Conservation (phyloP, 176 grass and related monocot species). For the Triticum monococcum region DNA sequence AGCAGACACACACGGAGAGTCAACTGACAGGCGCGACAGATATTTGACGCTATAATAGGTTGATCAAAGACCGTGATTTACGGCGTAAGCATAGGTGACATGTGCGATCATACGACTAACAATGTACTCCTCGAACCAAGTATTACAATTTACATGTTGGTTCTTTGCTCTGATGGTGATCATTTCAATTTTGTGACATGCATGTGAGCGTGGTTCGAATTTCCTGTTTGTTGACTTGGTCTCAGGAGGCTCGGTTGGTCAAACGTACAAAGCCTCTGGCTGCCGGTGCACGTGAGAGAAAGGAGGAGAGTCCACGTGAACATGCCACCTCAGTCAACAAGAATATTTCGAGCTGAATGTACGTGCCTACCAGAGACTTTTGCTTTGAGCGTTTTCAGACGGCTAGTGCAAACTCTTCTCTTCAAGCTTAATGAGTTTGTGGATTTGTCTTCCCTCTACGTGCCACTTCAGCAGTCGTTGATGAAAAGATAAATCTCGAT, state of each 20-base stretch:
- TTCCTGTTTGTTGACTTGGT: neutral
- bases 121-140: neutral
- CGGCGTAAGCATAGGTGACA: neutral
- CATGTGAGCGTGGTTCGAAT: neutral
- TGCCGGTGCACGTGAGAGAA: neutral
- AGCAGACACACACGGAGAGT: no score
- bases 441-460: no score
- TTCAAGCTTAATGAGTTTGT: no score
- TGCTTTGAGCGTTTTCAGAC: no score
- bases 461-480: rapidly evolving
- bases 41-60: neutral
- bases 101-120: neutral
- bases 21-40: no score
- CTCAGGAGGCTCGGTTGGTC: neutral
- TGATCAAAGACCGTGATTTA: neutral
- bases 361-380: no score
- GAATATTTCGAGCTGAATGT: neutral
- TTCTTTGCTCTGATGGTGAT: no score
- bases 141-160: no score
- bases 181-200: neutral
- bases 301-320: neutral
- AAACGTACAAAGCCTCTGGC: neutral
- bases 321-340: neutral
- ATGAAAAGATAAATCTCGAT: rapidly evolving
- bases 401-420: no score